Evolutionary conservation across 768 basidiomycete species (phyloP), one percentile per base, ranked within the genome.

Genomic region (Leccinellum albellum): DNA sequence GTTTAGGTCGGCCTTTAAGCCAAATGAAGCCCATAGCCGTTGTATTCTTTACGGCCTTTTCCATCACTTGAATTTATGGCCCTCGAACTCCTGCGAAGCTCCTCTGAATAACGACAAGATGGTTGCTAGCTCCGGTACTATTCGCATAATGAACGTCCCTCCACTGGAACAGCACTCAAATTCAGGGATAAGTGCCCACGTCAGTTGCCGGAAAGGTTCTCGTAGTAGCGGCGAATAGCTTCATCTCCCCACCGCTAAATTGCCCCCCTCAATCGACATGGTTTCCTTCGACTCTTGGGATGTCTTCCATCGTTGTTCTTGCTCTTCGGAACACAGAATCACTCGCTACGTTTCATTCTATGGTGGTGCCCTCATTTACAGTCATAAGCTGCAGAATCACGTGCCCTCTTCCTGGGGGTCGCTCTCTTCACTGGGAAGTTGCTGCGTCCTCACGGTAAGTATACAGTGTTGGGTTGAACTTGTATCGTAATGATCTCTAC

Each of bases 241-340:
- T 61, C 60, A 60, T 10, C 37, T 61, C 60, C 15, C 45, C n/a
- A 31, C 8, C 15, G 14, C 40, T 20, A 26, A 54, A 12, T 31
- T 31, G 9, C 29, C 29, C 9, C 10, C 9, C 29, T 28, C 6
- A 31, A 31, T 31, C 12, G 29, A 31, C 29, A 31, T 1, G 29
- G 9, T 31, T 31, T 31, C 29, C 1, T 31, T 28, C 28, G 6
- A 35, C 20, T 14, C 8, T 4, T 1, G 24, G 52, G 8, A n/a
- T 49, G 23, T 51, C 44, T 7, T 49, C 9, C 5, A 20, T 15
- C 13, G 42, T 54, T 13, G 3, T 17, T 50, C 51, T 37, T 1
- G 52, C 45, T 15, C 54, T 23, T 12, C 6, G 33, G 29, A 50
- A 53, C 10, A 61, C 10, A 6, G 35, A 47, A 29, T 50, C 59